These are phyloP conservation scores for Tylopilus orsonianus DNA, from an alignment of 1,284 basidiomycete genomes.

Conservation along the genomic window DNA sequence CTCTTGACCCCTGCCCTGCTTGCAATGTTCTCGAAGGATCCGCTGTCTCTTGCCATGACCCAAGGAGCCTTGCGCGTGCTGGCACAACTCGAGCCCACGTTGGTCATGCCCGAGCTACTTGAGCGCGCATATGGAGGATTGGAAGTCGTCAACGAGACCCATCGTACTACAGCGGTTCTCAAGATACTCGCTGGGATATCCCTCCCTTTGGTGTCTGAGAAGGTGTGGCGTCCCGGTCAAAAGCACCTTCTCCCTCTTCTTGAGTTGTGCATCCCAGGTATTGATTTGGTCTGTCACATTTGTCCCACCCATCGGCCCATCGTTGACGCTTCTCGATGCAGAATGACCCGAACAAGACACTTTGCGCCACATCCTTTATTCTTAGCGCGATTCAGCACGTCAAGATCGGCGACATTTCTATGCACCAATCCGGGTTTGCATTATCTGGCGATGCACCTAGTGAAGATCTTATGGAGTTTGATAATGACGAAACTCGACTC, in stretches of 20 bases:
- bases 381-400: constrained; percentile 77
- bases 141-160: constrained; percentile 93
- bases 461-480: constrained; percentile 56
- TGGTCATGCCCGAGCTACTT: constrained; percentile 91
- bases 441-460: constrained; percentile 52
- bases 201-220: constrained; percentile 76
- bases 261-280: constrained; percentile 88
- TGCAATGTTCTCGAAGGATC: constrained; percentile 94
- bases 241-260: constrained; percentile 88
- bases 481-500: constrained; percentile 42
- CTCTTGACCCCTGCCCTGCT: constrained; percentile 89
- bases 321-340: constrained; percentile 33
- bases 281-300: constrained; percentile 66
- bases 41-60: constrained; percentile 63
- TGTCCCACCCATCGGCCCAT: not conserved
- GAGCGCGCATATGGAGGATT: constrained; percentile 91
- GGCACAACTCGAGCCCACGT: constrained; percentile 79
- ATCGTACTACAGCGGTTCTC: constrained; percentile 88
- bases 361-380: constrained; percentile 81
- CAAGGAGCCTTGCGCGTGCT: constrained; percentile 73
- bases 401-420: constrained; percentile 79
- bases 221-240: constrained; percentile 81
- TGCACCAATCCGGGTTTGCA: constrained; percentile 53
- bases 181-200: constrained; percentile 85
- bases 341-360: constrained; percentile 93